These are phyloP conservation scores for Boletales sp. DNA, from an alignment of 768 basidiomycete species.

Conservation along the genomic window DNA sequence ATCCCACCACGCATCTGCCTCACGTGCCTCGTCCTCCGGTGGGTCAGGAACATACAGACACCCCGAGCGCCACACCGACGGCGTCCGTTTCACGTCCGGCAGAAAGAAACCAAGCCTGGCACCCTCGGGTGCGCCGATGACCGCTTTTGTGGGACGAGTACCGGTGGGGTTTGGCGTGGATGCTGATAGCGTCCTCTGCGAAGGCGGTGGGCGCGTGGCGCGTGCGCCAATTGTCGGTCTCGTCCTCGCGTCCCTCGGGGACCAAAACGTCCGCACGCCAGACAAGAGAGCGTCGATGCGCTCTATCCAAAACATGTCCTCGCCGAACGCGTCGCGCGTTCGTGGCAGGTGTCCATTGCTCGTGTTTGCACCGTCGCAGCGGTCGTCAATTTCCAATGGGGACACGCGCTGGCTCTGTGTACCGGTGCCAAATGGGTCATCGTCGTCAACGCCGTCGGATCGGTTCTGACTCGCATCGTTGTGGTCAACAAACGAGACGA, in stretches of 20 bases:
- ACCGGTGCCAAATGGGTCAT: not conserved
- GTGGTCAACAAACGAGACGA: not conserved
- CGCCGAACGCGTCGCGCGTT: not conserved
- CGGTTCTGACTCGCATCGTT: too few species aligned
- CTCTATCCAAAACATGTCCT: constrained; percentile 7
- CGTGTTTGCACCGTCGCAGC: not conserved
- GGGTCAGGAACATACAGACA: constrained; percentile 11
- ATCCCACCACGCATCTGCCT: constrained; percentile 11
- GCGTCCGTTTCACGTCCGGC: not conserved
- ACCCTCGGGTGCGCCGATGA: too few species aligned
- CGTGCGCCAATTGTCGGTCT: constrained; percentile 11
- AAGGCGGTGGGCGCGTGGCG: not conserved
- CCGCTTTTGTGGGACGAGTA: constrained; percentile 19
- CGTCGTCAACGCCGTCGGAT: constrained; percentile 12
- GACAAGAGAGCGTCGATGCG: constrained; percentile 7
- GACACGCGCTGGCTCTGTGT: not conserved
- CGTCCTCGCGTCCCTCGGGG: constrained; percentile 3
- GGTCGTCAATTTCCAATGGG: not conserved
- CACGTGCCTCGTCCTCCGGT: constrained; percentile 6
- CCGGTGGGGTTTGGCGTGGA: constrained; percentile 1
- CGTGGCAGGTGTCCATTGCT: not conserved
- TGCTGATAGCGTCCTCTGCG: not conserved
- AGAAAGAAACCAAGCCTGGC: constrained; percentile 9
- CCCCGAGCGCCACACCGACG: constrained; percentile 11
- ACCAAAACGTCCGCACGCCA: not conserved